Conservation (phyloP, 176 grass and related monocot species). For the Tuctoria greenei region DNA sequence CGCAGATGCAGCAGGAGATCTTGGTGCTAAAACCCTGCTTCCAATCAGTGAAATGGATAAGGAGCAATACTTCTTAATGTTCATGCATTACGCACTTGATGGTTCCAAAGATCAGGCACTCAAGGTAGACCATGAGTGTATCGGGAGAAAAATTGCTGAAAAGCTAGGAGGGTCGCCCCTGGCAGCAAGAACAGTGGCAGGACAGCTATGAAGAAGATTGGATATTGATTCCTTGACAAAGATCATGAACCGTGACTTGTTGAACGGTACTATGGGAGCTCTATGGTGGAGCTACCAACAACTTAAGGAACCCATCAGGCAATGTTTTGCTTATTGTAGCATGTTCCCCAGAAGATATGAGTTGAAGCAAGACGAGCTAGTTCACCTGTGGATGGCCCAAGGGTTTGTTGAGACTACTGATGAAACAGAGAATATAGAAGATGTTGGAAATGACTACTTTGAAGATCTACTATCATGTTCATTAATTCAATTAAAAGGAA, state of each 20-base stretch:
- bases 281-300: constrained; percentile 41
- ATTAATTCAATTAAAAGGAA: constrained; percentile 23
- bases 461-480: constrained; percentile 21
- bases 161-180: constrained; percentile 32
- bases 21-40: background rate
- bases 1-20: background rate
- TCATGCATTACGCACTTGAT: constrained; percentile 18
- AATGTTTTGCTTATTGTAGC: constrained; percentile 43
- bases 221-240: constrained; percentile 7
- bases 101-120: background rate
- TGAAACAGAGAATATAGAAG: constrained; percentile 19
- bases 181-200: constrained; percentile 23
- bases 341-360: background rate
- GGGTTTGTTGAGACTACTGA: constrained; percentile 8
- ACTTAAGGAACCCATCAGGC: background rate
- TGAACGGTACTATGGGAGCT: constrained; percentile 6
- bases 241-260: background rate
- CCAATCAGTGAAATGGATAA: background rate
- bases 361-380: background rate
- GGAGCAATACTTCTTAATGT: background rate
- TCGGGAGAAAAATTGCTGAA: constrained; percentile 13
- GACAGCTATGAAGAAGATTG: background rate
- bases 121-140: background rate
- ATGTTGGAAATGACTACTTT: background rate
- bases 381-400: constrained; percentile 43